Percentiles rank a stretch among this genome's conserved stretches.
Evolutionary conservation across 306 rosid species (phyloP).

Genomic region (Trichosanthes cucumerina): DNA sequence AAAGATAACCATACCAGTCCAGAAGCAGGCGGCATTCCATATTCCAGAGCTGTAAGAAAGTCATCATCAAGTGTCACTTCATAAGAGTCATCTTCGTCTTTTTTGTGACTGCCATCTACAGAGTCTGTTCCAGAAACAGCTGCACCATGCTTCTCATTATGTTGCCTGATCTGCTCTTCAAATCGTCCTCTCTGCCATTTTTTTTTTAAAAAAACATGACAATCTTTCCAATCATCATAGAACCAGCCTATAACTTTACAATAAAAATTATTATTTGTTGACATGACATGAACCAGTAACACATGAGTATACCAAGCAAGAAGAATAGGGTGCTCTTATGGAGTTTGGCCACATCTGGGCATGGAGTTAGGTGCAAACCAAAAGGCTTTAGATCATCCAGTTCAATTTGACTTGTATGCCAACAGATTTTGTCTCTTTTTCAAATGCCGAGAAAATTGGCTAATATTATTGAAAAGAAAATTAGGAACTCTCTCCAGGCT

Average conservation of each 20-base stretch:
- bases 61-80: slow-evolving; percentile 92
- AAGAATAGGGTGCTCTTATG: neutral
- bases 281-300: neutral
- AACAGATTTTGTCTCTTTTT: neutral
- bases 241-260: neutral
- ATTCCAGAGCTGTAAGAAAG: slow-evolving; percentile 88
- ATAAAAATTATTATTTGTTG: neutral
- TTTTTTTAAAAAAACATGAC: neutral
- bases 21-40: slow-evolving; percentile 99
- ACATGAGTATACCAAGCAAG: neutral
- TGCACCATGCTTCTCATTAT: slow-evolving; percentile 57
- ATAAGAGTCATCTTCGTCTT: slow-evolving; percentile 51
- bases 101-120: slow-evolving; percentile 23
- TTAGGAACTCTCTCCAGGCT: neutral
- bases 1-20: slow-evolving; percentile 63
- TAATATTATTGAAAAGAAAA: neutral
- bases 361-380: neutral
- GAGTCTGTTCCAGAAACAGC: slow-evolving; percentile 22
- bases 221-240: neutral
- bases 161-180: slow-evolving; percentile 86
- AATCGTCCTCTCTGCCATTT: slow-evolving; percentile 64
- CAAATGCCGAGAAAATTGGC: neutral
- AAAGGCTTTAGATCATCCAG: neutral
- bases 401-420: neutral
- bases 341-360: neutral